Percentiles rank a stretch among this genome's conserved stretches.
Evolutionary conservation across 2,329 filamentous ascomycete genomes (phyloP).

Genomic region (Celoporthe dispersa): DNA sequence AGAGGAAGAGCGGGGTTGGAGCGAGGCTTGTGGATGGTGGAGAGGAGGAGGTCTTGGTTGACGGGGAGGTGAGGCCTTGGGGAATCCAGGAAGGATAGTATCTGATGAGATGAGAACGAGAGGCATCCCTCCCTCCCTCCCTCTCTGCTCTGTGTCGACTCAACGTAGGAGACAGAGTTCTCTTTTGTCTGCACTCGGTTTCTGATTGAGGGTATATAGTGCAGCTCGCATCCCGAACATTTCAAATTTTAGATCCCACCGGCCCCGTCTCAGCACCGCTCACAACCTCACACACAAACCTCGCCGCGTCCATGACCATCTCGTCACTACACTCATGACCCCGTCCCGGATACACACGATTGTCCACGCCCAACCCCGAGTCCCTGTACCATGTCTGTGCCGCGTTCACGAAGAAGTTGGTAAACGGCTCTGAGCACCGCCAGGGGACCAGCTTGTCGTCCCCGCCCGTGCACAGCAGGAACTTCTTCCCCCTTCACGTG

Average conservation of each 20-base stretch:
- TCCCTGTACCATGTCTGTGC: constrained; percentile 57
- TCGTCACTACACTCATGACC: constrained; percentile 70
- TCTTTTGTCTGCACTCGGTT: background rate
- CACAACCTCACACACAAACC: constrained; percentile 62
- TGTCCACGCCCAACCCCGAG: constrained; percentile 60
- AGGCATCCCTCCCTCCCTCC: too few species aligned
- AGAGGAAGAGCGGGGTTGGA: constrained; percentile 43
- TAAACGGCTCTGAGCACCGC: constrained; percentile 60
- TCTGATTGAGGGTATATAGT: background rate
- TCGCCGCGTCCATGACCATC: constrained; percentile 70
- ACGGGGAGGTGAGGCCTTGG: constrained; percentile 44
- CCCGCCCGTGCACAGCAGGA: constrained; percentile 68
- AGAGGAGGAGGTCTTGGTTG: constrained; percentile 45
- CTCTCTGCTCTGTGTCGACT: background rate
- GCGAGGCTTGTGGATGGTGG: constrained; percentile 40
- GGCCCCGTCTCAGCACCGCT: constrained; percentile 37
- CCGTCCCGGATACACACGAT: constrained; percentile 69
- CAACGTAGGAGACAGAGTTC: too few species aligned
- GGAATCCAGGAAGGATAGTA: background rate
- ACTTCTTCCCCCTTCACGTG: constrained; percentile 63
- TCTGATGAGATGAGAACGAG: background rate
- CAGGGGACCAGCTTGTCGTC: constrained; percentile 77
- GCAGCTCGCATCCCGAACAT: background rate
- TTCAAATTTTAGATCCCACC: constrained; percentile 25
- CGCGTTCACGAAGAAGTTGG: constrained; percentile 64